A percentile compares a stretch with the other conserved stretches of the same genome.
These are phyloP conservation scores for Podila epigama DNA, from an alignment of 192 early-diverging fungal species.

Conservation along the genomic window DNA sequence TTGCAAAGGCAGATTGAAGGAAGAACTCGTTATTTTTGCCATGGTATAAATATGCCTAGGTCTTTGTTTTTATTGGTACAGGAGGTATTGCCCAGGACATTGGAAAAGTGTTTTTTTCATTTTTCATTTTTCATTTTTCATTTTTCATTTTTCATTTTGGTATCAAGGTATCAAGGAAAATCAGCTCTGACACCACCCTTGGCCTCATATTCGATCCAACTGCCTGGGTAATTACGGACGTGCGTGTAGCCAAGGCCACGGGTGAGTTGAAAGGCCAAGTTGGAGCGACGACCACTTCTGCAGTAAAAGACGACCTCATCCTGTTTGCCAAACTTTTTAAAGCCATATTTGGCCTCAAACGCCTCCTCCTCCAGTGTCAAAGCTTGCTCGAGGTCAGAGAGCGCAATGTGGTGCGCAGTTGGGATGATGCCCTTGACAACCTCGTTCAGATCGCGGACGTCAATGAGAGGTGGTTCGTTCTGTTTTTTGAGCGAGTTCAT, in stretches of 20 bases:
- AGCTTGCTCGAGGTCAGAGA: slow-evolving; percentile 55
- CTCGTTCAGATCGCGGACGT: slow-evolving; percentile 68
- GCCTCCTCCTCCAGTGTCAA: slow-evolving; percentile 13
- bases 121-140: neutral
- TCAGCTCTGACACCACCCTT: neutral
- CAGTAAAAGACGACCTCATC: slow-evolving; percentile 70
- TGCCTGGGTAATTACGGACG: slow-evolving; percentile 25
- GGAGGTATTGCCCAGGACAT: no score
- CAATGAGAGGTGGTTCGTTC: slow-evolving; percentile 51
- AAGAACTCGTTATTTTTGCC: no score
- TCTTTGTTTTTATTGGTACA: no score
- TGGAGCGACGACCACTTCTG: slow-evolving; percentile 67
- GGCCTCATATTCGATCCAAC: slow-evolving; percentile 23
- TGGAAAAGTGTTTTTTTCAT: no score
- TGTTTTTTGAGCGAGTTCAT: no score
- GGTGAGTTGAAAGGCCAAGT: slow-evolving; percentile 60
- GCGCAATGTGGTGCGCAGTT: slow-evolving; percentile 66
- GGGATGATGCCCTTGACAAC: slow-evolving; percentile 62
- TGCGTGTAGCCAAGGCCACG: slow-evolving; percentile 54
- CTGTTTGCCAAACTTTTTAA: slow-evolving; percentile 57
- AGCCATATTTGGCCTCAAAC: slow-evolving; percentile 51
- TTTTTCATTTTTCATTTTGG: no score
- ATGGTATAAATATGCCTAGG: no score
- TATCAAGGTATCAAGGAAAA: no score
- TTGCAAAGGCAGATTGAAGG: no score